These are phyloP conservation scores for Tephrocybe sp. DNA, from an alignment of 768 basidiomycete species.

Conservation along the genomic window DNA sequence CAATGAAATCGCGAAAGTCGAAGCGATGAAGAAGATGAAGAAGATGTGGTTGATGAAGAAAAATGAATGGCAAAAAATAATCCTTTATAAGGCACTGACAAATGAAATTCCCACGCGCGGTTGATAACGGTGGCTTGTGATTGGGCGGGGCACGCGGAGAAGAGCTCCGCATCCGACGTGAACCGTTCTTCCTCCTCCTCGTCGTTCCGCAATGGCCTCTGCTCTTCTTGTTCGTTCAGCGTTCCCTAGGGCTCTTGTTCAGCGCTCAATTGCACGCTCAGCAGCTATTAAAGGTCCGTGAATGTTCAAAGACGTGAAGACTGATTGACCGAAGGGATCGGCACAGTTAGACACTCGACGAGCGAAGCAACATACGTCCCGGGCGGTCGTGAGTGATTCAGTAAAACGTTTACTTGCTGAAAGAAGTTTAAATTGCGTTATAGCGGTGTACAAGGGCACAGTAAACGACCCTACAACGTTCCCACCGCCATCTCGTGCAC, in stretches of 20 bases:
- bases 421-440: background rate
- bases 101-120: conserved; percentile 18
- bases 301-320: background rate
- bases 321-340: conserved; percentile 7
- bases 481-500: conserved; percentile 74
- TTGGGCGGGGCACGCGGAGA: conserved; percentile 10
- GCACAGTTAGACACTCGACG: conserved; percentile 40
- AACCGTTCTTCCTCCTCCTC: conserved; percentile 9
- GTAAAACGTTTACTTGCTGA: background rate
- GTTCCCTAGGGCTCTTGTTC: conserved; percentile 42
- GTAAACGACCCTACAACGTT: conserved; percentile 95
- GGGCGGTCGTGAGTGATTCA: conserved; percentile 61
- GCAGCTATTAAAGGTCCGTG: conserved; percentile 41
- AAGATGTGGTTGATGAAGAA: background rate
- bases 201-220: conserved; percentile 44
- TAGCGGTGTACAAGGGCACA: conserved; percentile 86
- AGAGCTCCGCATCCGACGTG: conserved; percentile 5
- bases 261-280: conserved; percentile 39
- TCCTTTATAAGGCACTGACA: conserved; percentile 8
- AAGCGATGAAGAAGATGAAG: background rate
- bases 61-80: background rate
- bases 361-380: conserved; percentile 52
- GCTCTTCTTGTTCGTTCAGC: conserved; percentile 50
- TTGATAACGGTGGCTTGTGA: conserved; percentile 18
- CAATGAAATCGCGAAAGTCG: background rate